A percentile compares a stretch with the other conserved stretches of the same genome.
Conservation (phyloP, 306 rosid genomes). For the Pyrus communis region DNA sequence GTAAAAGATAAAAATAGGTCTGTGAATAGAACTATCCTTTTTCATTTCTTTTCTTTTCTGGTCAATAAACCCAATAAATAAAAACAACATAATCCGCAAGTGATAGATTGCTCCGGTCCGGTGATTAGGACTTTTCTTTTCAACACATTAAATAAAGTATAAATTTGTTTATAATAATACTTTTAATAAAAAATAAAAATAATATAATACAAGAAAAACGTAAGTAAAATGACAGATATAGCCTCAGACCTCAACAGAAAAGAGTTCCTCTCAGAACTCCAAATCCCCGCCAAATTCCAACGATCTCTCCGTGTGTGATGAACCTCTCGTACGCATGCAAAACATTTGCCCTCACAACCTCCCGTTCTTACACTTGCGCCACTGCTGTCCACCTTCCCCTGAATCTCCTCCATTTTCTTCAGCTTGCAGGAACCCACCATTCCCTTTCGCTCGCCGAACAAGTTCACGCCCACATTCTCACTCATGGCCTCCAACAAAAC, state of each 20-base stretch:
- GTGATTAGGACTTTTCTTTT: too few relatives aligned
- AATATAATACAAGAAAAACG: too few relatives aligned
- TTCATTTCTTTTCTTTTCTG: too few relatives aligned
- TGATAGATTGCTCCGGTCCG: too few relatives aligned
- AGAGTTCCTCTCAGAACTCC: not conserved
- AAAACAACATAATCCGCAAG: too few relatives aligned
- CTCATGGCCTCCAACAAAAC: constrained; percentile 49
- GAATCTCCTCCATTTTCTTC: constrained; percentile 32
- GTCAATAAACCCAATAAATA: too few relatives aligned
- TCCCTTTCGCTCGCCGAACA: constrained; percentile 38
- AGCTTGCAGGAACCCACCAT: constrained; percentile 35
- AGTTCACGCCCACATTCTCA: constrained; percentile 55
- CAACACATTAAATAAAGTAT: too few relatives aligned
- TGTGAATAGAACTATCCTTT: too few relatives aligned
- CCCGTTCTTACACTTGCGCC: constrained; percentile 39
- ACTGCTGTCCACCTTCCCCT: constrained; percentile 16
- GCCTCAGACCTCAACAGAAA: not conserved
- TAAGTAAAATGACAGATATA: not conserved
- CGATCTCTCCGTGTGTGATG: constrained; percentile 6
- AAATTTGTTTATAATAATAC: too few relatives aligned
- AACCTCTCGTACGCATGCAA: constrained; percentile 6
- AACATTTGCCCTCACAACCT: constrained; percentile 21
- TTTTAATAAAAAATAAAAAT: too few relatives aligned
- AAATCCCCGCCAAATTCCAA: not conserved
- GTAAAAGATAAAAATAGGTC: too few relatives aligned